Evolutionary conservation across 2,329 filamentous ascomycete species (phyloP).

Genomic region (Fusarium incarnatum): DNA sequence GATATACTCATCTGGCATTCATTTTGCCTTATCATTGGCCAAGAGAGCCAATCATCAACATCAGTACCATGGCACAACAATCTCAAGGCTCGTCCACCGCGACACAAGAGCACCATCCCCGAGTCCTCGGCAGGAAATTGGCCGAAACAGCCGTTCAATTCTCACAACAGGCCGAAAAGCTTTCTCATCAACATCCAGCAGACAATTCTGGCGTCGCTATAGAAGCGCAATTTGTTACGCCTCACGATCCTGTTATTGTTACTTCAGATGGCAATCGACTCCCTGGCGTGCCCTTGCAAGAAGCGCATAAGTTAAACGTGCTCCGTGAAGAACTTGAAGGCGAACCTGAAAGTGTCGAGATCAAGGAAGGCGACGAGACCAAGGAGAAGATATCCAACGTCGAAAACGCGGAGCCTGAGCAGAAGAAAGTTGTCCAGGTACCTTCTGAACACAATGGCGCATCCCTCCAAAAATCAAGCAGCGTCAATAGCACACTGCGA

Average conservation of each 20-base stretch:
- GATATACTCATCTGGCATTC: background rate
- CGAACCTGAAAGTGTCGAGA: slow-evolving; percentile 44
- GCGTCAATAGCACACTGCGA: slow-evolving; percentile 58
- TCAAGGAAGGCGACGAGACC: slow-evolving; percentile 42
- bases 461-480: slow-evolving; percentile 57
- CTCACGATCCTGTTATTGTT: slow-evolving; percentile 77
- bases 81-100: slow-evolving; percentile 19
- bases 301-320: slow-evolving; percentile 77
- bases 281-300: slow-evolving; percentile 75
- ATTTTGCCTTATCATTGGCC: background rate
- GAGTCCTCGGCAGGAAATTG: slow-evolving; percentile 42
- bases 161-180: slow-evolving; percentile 69
- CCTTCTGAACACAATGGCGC: slow-evolving; percentile 50
- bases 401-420: slow-evolving; percentile 47
- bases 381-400: slow-evolving; percentile 48
- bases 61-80: slow-evolving; percentile 30
- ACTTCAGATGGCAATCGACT: slow-evolving; percentile 75
- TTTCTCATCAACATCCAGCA: slow-evolving; percentile 57
- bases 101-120: slow-evolving; percentile 17
- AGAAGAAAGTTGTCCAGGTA: slow-evolving; percentile 43
- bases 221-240: slow-evolving; percentile 73
- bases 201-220: slow-evolving; percentile 61
- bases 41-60: background rate
- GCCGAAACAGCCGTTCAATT: slow-evolving; percentile 65
- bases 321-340: slow-evolving; percentile 63